These are phyloP conservation scores for Chaetomium fimeti DNA, from an alignment of 495 filamentous ascomycete species.

Conservation along the genomic window DNA sequence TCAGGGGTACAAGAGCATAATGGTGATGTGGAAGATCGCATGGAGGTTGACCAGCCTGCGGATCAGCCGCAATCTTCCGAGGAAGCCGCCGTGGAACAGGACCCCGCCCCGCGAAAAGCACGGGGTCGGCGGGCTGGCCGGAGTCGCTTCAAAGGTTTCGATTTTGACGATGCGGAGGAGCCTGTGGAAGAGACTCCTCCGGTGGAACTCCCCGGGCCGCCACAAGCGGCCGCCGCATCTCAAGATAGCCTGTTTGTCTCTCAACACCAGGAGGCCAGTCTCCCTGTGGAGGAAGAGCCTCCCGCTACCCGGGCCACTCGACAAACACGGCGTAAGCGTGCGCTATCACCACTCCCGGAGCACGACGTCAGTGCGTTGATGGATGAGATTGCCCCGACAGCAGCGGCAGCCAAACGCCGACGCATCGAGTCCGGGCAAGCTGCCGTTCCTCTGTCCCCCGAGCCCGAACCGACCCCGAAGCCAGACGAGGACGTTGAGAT, in stretches of 20 bases:
- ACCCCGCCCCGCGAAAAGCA: conserved; percentile 27
- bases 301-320: conserved; percentile 22
- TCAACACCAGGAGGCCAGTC: conserved; percentile 35
- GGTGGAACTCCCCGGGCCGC: conserved; percentile 1
- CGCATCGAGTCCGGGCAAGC: conserved; percentile 52
- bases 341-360: conserved; percentile 35
- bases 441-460: conserved; percentile 32
- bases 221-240: conserved; percentile 18
- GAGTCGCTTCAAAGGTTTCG: conserved; percentile 75
- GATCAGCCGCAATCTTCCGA: conserved; percentile 16
- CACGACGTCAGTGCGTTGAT: conserved; percentile 53
- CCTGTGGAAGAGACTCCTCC: conserved; percentile 26
- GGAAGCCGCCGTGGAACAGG: conserved; percentile 17
- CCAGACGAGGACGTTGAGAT: conserved; percentile 24
- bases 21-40: conserved; percentile 19
- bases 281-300: conserved; percentile 25
- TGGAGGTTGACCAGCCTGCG: conserved; percentile 37
- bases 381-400: conserved; percentile 65
- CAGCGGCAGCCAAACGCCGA: conserved; percentile 69
- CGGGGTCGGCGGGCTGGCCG: conserved; percentile 44
- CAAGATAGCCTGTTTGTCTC: conserved; percentile 38
- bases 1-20: conserved; percentile 18
- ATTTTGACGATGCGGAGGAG: conserved; percentile 39
- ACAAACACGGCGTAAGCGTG: conserved; percentile 48
- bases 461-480: conserved; percentile 18